These are phyloP conservation scores for Bryoglossum gracile DNA, from an alignment of 495 filamentous ascomycete genomes.

Conservation along the genomic window DNA sequence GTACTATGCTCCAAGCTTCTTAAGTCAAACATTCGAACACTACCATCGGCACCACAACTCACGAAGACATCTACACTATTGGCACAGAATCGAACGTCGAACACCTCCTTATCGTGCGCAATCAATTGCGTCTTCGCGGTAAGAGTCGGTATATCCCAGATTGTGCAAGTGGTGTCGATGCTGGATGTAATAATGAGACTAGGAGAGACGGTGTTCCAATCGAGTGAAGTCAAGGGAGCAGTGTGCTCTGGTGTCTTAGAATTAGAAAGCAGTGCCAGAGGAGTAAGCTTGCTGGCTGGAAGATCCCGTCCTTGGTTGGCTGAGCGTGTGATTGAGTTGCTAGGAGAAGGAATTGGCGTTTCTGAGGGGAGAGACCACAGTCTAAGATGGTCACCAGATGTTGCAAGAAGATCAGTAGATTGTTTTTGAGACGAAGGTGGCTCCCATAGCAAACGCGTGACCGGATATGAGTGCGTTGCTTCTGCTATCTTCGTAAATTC, in stretches of 20 bases:
- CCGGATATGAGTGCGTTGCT: conserved; percentile 95
- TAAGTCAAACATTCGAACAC: conserved; percentile 98
- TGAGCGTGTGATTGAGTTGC: conserved; percentile 69
- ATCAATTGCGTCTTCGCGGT: conserved; percentile 98
- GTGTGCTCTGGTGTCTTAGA: conserved; percentile 98
- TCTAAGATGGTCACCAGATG: conserved; percentile 91
- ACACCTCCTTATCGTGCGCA: conserved; percentile 98
- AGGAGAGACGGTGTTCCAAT: conserved; percentile 96
- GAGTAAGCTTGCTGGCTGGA: conserved; percentile 79
- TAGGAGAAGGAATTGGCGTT: conserved; percentile 40
- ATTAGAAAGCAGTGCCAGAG: conserved; percentile 88
- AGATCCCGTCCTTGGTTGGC: conserved; percentile 54
- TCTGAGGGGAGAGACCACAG: conserved; percentile 82
- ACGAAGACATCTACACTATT: conserved; percentile 97
- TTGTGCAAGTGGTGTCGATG: conserved; percentile 99
- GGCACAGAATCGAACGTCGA: conserved; percentile 95
- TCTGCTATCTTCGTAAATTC: conserved; percentile 95
- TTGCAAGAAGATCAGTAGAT: conserved; percentile 91
- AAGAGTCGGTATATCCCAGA: conserved; percentile 97
- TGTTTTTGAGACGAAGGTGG: conserved; percentile 95
- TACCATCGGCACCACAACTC: conserved; percentile 94
- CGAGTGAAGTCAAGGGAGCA: conserved; percentile 87
- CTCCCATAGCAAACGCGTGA: conserved; percentile 95
- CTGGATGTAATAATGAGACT: conserved; percentile 97
- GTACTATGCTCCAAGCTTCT: conserved; percentile 95